Percentiles rank a stretch among this genome's conserved stretches.
Evolutionary conservation across 805 yeast species (phyloP).

Genomic region (Yarrowia bubula): DNA sequence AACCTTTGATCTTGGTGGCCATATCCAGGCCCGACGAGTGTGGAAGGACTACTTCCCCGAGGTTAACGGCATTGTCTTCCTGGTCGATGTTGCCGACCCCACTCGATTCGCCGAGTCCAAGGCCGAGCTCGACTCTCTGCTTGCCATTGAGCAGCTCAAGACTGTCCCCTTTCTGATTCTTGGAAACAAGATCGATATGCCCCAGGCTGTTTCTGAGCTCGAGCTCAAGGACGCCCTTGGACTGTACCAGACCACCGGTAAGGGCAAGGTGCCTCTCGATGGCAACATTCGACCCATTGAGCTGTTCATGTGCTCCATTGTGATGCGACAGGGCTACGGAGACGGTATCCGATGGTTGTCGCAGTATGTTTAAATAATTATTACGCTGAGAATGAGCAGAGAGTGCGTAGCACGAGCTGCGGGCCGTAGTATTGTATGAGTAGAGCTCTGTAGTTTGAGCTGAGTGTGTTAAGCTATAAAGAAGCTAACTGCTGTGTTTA

Average conservation of each 20-base stretch:
- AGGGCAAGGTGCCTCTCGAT: constrained; percentile 65
- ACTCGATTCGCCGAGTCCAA: constrained; percentile 93
- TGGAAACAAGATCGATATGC: constrained; percentile 95
- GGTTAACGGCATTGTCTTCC: constrained; percentile 93
- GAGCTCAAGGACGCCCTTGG: constrained; percentile 90
- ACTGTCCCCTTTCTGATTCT: constrained; percentile 88
- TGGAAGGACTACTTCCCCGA: constrained; percentile 99
- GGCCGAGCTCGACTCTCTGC: constrained; percentile 89
- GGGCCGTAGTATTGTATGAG: no score
- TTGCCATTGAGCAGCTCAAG: constrained; percentile 86
- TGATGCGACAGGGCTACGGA: constrained; percentile 97
- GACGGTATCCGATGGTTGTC: constrained; percentile 99
- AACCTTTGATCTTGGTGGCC: constrained; percentile 98
- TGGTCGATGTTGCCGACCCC: constrained; percentile 96
- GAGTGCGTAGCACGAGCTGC: no score
- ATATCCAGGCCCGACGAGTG: constrained; percentile 96
- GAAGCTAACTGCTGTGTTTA: no score
- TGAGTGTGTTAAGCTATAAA: no score
- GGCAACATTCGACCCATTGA: constrained; percentile 87
- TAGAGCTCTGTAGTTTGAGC: no score
- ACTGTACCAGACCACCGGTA: constrained; percentile 85
- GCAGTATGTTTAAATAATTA: constrained; percentile 60
- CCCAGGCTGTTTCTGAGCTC: constrained; percentile 90
- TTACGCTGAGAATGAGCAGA: no score
- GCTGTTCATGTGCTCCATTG: constrained; percentile 95